A percentile compares a stretch with the other conserved stretches of the same genome.
phyloP scores from a whole-genome alignment of 148 eudicot species.

The Rhododendron williamsianum region DNA sequence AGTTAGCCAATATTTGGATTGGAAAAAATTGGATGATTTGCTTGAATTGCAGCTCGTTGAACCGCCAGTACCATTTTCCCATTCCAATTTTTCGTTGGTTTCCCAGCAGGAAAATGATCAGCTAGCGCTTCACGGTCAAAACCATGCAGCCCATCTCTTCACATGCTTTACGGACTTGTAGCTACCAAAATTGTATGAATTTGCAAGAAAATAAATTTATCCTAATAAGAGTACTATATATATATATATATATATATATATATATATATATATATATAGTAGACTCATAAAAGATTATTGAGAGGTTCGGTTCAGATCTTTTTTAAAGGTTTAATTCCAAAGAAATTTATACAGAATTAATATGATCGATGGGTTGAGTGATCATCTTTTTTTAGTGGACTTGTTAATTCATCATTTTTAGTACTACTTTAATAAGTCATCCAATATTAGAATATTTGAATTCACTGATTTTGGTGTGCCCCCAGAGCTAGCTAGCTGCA shows the following conservation, averaged over 20 bases:
- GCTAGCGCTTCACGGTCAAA: constrained; percentile 19
- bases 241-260: too few species aligned
- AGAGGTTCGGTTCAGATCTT: neutral
- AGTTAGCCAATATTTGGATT: constrained; percentile 21
- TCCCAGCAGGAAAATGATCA: constrained; percentile 30
- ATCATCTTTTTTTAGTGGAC: neutral
- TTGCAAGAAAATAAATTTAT: neutral
- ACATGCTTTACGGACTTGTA: constrained; percentile 53
- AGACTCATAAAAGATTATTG: neutral
- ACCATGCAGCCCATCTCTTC: constrained; percentile 31
- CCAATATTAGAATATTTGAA: too few species aligned
- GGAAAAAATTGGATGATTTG: constrained; percentile 50
- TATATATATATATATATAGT: too few species aligned
- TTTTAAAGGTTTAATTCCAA: neutral
- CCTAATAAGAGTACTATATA: neutral
- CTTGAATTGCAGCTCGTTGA: constrained; percentile 21
- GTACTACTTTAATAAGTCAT: too few species aligned
- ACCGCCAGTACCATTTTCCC: constrained; percentile 10
- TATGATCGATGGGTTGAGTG: neutral
- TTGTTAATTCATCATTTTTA: neutral
- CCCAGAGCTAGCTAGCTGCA: too few species aligned
- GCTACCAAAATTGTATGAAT: neutral
- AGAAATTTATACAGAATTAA: neutral
- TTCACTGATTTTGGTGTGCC: too few species aligned
- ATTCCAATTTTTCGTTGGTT: constrained; percentile 20